phyloP scores from a whole-genome alignment of 768 basidiomycete species.

The Suillus variegatus region DNA sequence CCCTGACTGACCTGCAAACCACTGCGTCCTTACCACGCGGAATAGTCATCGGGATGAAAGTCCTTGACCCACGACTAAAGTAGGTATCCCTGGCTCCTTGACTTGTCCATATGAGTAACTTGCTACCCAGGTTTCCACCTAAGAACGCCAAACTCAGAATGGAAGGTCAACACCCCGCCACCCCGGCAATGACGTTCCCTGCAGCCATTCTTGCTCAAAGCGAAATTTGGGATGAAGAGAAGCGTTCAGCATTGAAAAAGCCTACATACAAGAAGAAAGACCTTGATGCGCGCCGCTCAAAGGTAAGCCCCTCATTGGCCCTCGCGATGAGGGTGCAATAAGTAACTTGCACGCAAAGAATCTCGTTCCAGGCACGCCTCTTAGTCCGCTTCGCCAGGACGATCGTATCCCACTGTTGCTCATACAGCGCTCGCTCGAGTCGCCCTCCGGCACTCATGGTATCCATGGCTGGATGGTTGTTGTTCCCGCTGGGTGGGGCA shows the following conservation, averaged over 20 bases:
- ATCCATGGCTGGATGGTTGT: slow-evolving; percentile 89
- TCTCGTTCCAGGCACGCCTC: slow-evolving; percentile 72
- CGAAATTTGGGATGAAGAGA: slow-evolving; percentile 70
- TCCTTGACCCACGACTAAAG: slow-evolving; percentile 87
- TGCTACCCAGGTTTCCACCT: slow-evolving; percentile 71
- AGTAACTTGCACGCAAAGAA: slow-evolving; percentile 46
- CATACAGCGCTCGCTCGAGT: slow-evolving; percentile 73
- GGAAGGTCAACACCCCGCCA: slow-evolving; percentile 27
- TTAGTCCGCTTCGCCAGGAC: slow-evolving; percentile 71
- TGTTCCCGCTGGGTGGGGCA: slow-evolving; percentile 86
- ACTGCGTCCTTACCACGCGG: slow-evolving; percentile 70
- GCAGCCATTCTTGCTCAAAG: slow-evolving; percentile 59
- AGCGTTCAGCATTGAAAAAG: slow-evolving; percentile 41
- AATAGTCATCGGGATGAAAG: slow-evolving; percentile 76
- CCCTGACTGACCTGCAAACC: slow-evolving; percentile 59
- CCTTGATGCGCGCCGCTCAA: slow-evolving; percentile 77
- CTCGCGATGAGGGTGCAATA: slow-evolving; percentile 3
- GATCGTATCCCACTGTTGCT: slow-evolving; percentile 83
- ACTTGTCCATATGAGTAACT: not conserved
- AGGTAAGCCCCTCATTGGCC: slow-evolving; percentile 45
- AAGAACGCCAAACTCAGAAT: slow-evolving; percentile 59
- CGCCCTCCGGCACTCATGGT: slow-evolving; percentile 35
- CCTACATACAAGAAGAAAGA: slow-evolving; percentile 82
- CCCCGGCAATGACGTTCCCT: slow-evolving; percentile 47
- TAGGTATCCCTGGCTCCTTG: slow-evolving; percentile 35